Base-by-base conservation (phyloP, 805 yeast genomes). In the Zygosaccharomyces lentus region DNA sequence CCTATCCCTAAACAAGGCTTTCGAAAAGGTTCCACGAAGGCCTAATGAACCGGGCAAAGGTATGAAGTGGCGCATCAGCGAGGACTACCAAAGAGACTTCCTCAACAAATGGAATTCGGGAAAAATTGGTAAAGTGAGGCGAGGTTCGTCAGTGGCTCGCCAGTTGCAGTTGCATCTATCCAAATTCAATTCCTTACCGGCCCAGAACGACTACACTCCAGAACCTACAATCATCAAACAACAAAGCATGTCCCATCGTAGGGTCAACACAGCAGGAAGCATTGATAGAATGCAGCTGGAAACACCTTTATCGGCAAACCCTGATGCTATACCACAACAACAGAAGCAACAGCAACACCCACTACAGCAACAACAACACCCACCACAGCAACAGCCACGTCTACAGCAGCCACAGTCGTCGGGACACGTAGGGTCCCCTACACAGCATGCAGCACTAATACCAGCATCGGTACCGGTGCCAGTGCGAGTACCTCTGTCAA, bases 41-140 rank as follows among this genome's bases (percentile, higher is more conserved):
- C 90, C 96, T 25, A 84, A 88, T 65, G 98, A 93, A 69, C 97
- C 98, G 0, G 99, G 99, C 13, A 93, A 93, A 66, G 98, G 99
- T 53, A 91, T 93, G 95, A 93, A 93, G 68, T 93, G 99, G 99
- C 95, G 89, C 69, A 90, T 93, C 48, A 81, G 89, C 52, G 93
- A 87, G 34, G 71, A 81, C 39, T 91, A 85, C 64, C 82, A 84
- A 58, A 82, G 81, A 37, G 99, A 93, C 53, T 90, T 90, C 58
- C 67, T 90, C 62, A 78, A 76, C 55, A 87, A 89, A 69, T 81
- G 90, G 69, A 79, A 78, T 48, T 81, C 77, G 49, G 96, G 96
- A 12, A 77, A 84, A 32, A 67, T 85, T 40, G 78, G 81, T 55
- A 86, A 85, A 58, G 75, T 82, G 15, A 80, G 87, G 68, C 71